Evolutionary conservation across 306 rosid species (phyloP).

Genomic region (Quercus rubra): DNA sequence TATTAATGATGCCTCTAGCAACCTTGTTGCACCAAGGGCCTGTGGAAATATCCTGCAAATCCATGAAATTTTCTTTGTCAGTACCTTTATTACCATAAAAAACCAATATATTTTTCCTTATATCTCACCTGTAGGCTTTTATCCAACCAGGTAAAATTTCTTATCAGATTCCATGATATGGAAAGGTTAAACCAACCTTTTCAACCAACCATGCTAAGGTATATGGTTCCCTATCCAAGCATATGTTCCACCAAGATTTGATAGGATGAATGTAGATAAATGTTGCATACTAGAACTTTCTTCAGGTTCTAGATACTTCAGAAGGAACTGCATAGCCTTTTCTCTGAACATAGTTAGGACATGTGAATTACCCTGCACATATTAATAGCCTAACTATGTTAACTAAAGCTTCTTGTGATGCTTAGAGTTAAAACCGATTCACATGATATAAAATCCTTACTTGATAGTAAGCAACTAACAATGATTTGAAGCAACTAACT

Average conservation of each 20-base stretch:
- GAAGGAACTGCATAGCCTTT: conserved; percentile 53
- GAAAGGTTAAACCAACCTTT: conserved; percentile 57
- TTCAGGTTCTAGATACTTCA: conserved; percentile 47
- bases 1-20: too few relatives aligned
- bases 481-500: background rate
- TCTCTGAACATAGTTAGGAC: conserved; percentile 41
- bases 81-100: too few relatives aligned
- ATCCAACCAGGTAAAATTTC: conserved; percentile 58
- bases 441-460: background rate
- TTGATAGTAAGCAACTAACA: background rate
- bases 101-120: too few relatives aligned
- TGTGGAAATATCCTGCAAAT: too few relatives aligned
- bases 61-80: too few relatives aligned
- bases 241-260: conserved; percentile 19
- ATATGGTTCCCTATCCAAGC: conserved; percentile 79
- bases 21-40: too few relatives aligned
- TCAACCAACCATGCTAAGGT: conserved; percentile 74
- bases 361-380: conserved; percentile 46
- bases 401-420: conserved; percentile 8
- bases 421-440: background rate
- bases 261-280: conserved; percentile 62
- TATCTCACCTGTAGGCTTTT: conserved; percentile 31
- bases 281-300: conserved; percentile 46
- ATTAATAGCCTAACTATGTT: background rate
- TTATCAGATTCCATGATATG: conserved; percentile 56